Evolutionary conservation across 2,329 filamentous ascomycete genomes (phyloP), one percentile per base, ranked within the genome.

Genomic region (Fusarium citri): DNA sequence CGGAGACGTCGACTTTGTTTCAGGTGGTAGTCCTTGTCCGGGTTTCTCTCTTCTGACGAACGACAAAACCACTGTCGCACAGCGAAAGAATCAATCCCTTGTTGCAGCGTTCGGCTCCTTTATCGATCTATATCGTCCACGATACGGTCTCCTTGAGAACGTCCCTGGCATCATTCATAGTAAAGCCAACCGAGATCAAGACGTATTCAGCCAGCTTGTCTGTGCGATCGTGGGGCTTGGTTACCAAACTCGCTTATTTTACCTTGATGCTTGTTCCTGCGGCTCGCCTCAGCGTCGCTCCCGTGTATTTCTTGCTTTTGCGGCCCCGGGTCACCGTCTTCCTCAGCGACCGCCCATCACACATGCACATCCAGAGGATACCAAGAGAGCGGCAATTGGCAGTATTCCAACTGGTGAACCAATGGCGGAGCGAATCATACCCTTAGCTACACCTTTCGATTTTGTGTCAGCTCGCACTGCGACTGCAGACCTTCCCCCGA

Each of bases 131-230:
- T 94, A 93, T 69, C 86, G 90, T 0, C 93, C 93, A 0, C 84
- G 87, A n/a, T 95, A 92, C 74, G 91, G 89, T 0, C 70, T 95
- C 0, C 83, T 97, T 0, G 93, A 97, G 77, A 97, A 97, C 69
- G 93, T 97, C 0, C 79, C 87, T 0, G 83, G 81, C 0, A 93
- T 95, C 80, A 85, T 91, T 0, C 84, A 80, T 48, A 80, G 81
- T 20, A 81, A 77, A 20, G 73, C 75, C 9, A 80, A 78, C 31
- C 80, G 84, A 18, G 80, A 84, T 6, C 83, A 91, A 22, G 92
- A 93, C 61, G 87, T 93, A 0, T 89, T 94, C 54, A 89, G 89
- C 2, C 92, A 94, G 70, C 82, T 96, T 0, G 83, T 96, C 12
- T 92, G 91, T 66, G 85, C 89, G 1, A 80, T 96, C 1, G 90